Conservation (phyloP, 2,329 filamentous ascomycete species). For the Alternaria burnsii region DNA sequence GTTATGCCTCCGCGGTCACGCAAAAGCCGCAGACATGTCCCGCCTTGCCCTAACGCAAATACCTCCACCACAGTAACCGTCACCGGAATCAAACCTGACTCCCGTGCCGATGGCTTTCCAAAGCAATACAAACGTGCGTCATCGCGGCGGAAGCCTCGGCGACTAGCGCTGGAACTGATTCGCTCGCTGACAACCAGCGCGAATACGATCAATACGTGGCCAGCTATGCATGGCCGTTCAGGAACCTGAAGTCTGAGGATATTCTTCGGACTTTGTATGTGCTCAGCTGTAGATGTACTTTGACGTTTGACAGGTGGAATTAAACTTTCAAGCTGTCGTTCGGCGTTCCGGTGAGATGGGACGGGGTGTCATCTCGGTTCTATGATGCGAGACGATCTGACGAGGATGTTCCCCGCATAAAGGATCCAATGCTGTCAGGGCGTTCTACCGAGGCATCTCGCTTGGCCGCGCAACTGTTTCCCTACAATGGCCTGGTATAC, state of each 20-base stretch:
- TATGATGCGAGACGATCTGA: conserved; percentile 2
- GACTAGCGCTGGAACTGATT: conserved; percentile 4
- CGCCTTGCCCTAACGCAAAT: conserved; percentile 7
- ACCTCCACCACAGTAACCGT: conserved; percentile 1
- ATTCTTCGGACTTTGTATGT: background rate
- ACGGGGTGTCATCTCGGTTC: conserved; percentile 17
- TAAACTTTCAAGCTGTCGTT: conserved; percentile 2
- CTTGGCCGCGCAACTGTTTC: background rate
- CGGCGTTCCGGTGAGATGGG: background rate
- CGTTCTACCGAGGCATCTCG: conserved; percentile 11
- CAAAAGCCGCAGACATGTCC: conserved; percentile 1
- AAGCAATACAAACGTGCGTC: conserved; percentile 9
- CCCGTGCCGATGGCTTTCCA: conserved; percentile 2
- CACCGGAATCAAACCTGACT: conserved; percentile 1
- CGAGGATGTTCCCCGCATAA: conserved; percentile 9
- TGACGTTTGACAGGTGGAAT: conserved; percentile 5
- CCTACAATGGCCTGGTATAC: background rate
- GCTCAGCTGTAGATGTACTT: background rate
- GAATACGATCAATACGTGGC: background rate
- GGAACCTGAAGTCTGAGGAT: background rate
- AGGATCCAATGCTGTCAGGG: background rate
- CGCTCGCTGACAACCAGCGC: background rate
- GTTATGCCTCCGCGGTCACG: conserved; percentile 9
- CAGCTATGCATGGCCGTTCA: conserved; percentile 1
- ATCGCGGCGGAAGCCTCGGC: conserved; percentile 13